These are phyloP conservation scores for Piromyces finnis DNA, from an alignment of 192 early-diverging fungal species.

Conservation along the genomic window DNA sequence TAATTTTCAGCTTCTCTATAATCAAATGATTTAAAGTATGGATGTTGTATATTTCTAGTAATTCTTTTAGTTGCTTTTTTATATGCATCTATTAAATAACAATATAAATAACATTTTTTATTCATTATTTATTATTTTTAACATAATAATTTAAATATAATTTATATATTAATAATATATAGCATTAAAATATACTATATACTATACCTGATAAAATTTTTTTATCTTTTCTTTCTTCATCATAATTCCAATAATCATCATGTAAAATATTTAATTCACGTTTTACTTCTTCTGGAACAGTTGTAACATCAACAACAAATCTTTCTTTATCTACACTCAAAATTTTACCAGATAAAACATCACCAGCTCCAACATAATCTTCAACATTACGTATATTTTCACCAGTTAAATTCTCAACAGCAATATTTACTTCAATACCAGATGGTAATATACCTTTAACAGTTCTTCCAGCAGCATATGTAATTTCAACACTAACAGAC, in stretches of 20 bases:
- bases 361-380: background rate
- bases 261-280: background rate
- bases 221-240: background rate
- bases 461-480: background rate
- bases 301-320: background rate
- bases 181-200: no score
- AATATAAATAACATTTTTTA: background rate
- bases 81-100: background rate
- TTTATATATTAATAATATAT: no score
- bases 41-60: constrained; percentile 60
- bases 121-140: no score
- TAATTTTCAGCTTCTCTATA: constrained; percentile 55
- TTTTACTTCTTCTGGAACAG: background rate
- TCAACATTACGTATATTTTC: background rate
- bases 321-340: background rate
- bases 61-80: constrained; percentile 16
- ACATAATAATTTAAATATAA: no score
- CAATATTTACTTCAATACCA: background rate
- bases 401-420: background rate
- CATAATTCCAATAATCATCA: background rate
- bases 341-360: background rate
- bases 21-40: constrained; percentile 58
- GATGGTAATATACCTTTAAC: background rate
- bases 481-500: background rate
- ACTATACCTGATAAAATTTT: background rate